Percentiles rank a stretch among this genome's conserved stretches.
phyloP scores from a whole-genome alignment of 2,329 filamentous ascomycete genomes.

The Neonectria punicea region DNA sequence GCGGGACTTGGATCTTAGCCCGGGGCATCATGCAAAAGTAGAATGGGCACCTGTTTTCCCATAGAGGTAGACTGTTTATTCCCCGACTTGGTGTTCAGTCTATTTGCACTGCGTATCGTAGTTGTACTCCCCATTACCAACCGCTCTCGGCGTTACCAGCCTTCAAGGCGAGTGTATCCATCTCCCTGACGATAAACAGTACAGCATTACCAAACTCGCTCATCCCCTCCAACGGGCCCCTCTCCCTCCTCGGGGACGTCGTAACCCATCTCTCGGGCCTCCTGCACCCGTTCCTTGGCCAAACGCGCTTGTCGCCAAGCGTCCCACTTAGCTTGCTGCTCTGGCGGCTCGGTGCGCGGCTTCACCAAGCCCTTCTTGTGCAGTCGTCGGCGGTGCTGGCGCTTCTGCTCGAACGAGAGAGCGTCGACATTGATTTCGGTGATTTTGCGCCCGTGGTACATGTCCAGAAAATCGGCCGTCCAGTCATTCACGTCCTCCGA shows the following conservation, averaged over 20 bases:
- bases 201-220: slow-evolving; percentile 39
- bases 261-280: slow-evolving; percentile 54
- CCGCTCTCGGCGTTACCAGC: neutral
- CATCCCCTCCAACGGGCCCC: slow-evolving; percentile 43
- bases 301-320: slow-evolving; percentile 56
- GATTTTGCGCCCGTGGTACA: slow-evolving; percentile 56
- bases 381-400: slow-evolving; percentile 61
- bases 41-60: too few species aligned
- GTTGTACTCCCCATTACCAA: slow-evolving; percentile 9
- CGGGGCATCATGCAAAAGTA: too few species aligned
- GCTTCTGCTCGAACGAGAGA: slow-evolving; percentile 59
- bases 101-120: neutral
- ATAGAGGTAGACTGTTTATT: too few species aligned
- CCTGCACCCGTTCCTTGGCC: slow-evolving; percentile 53
- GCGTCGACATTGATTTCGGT: slow-evolving; percentile 54
- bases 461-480: slow-evolving; percentile 60
- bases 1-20: too few species aligned
- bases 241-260: slow-evolving; percentile 47
- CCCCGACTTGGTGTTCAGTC: too few species aligned
- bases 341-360: slow-evolving; percentile 50
- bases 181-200: neutral
- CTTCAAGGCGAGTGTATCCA: neutral
- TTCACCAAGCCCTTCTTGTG: slow-evolving; percentile 56
- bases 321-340: slow-evolving; percentile 56
- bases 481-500: slow-evolving; percentile 59